Percentiles rank a stretch among this genome's conserved stretches.
Conservation (phyloP, 192 early-diverging fungal species). For the Coemansia javaensis region DNA sequence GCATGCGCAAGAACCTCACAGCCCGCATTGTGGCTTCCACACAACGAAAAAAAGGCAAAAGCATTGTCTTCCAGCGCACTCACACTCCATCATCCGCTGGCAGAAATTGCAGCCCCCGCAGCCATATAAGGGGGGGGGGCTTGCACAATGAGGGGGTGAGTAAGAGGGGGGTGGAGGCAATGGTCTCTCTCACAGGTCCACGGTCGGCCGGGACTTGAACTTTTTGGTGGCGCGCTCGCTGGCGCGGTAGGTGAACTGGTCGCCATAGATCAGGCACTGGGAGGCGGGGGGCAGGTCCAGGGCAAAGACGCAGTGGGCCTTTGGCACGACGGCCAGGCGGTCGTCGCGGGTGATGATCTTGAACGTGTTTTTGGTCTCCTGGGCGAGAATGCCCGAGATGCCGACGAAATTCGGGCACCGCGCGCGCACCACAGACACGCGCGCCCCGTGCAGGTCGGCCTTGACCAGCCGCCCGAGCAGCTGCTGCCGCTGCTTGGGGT, state of each 20-base stretch:
- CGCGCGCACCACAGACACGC: slow-evolving; percentile 65
- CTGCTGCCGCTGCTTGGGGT: slow-evolving; percentile 27
- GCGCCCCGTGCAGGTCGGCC: slow-evolving; percentile 84
- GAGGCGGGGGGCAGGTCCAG: slow-evolving; percentile 30
- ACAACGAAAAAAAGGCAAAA: no score
- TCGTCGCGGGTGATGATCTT: slow-evolving; percentile 68
- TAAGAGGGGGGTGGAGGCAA: no score
- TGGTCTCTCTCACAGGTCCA: slow-evolving; percentile 22
- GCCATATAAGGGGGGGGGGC: no score
- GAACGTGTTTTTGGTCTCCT: slow-evolving; percentile 87
- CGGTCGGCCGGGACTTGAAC: slow-evolving; percentile 39
- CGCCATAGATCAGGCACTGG: slow-evolving; percentile 66
- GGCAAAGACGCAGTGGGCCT: slow-evolving; percentile 58
- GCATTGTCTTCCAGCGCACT: no score
- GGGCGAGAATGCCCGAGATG: slow-evolving; percentile 71
- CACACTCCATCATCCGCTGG: no score
- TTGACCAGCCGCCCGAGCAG: slow-evolving; percentile 45
- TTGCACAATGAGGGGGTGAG: no score
- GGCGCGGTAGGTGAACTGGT: slow-evolving; percentile 69
- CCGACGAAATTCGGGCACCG: slow-evolving; percentile 78
- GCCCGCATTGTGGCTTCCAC: no score
- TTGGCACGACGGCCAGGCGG: slow-evolving; percentile 64
- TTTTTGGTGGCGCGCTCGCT: slow-evolving; percentile 64
- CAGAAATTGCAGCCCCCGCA: no score
- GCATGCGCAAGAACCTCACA: no score